Conservation (phyloP, 352 stramenopile species). For the Pythium volutum region DNA sequence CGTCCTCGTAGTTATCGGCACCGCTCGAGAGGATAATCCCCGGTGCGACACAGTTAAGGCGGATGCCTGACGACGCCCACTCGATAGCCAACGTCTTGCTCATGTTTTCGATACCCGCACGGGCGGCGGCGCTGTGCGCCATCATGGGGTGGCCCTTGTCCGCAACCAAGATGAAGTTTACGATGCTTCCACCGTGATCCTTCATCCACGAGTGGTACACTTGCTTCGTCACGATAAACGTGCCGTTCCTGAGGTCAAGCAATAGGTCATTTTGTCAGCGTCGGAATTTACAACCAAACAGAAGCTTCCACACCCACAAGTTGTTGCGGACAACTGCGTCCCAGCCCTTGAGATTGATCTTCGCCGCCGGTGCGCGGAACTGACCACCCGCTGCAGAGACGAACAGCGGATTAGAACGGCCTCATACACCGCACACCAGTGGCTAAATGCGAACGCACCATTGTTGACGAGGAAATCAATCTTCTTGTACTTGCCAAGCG, state of each 20-base stretch:
- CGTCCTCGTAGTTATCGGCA: conserved; percentile 85
- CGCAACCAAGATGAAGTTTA: conserved; percentile 89
- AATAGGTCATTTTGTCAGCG: background rate
- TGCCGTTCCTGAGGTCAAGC: conserved; percentile 48
- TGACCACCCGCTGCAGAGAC: conserved; percentile 74
- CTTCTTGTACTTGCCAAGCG: conserved; percentile 60
- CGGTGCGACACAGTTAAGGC: conserved; percentile 90
- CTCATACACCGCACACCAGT: background rate
- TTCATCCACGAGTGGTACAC: conserved; percentile 85
- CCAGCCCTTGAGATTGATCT: conserved; percentile 89
- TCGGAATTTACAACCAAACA: background rate
- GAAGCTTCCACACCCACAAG: conserved; percentile 32
- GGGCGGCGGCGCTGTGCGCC: conserved; percentile 79
- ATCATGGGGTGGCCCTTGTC: conserved; percentile 89
- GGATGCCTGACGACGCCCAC: conserved; percentile 89
- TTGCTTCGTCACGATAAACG: conserved; percentile 83
- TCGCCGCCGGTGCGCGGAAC: conserved; percentile 84
- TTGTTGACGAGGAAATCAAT: conserved; percentile 95
- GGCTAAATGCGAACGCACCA: conserved; percentile 27
- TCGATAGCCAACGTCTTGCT: conserved; percentile 91
- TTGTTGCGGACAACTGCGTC: conserved; percentile 91
- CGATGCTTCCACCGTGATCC: conserved; percentile 74
- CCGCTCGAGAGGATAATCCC: conserved; percentile 63
- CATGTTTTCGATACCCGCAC: conserved; percentile 91
- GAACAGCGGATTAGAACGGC: background rate